Conservation (phyloP, 2,329 filamentous ascomycete species). For the Aphanocladium album region DNA sequence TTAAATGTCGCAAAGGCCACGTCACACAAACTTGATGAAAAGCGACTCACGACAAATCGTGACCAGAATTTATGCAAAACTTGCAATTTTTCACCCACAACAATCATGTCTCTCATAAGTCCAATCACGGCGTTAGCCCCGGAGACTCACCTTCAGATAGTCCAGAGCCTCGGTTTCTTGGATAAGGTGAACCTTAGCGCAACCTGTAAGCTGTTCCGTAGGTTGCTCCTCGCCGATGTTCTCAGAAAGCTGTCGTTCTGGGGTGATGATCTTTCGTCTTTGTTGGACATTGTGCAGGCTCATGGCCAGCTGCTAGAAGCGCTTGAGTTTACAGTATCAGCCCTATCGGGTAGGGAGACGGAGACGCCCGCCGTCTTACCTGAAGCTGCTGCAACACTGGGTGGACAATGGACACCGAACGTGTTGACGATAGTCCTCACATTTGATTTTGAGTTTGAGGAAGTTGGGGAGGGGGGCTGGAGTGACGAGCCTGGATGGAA, state of each 20-base stretch:
- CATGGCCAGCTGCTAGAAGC: not conserved
- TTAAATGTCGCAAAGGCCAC: not conserved
- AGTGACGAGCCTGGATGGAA: not conserved
- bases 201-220: not conserved
- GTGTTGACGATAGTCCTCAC: not conserved
- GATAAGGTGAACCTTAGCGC: not conserved
- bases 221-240: not conserved
- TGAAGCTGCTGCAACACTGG: not conserved
- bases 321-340: not conserved
- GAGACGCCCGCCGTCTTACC: not conserved
- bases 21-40: not conserved
- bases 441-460: not conserved
- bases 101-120: not conserved
- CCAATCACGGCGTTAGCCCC: not conserved
- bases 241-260: not conserved
- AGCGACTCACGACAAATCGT: not conserved
- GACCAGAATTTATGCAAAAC: not conserved
- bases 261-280: not conserved
- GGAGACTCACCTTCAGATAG: not conserved
- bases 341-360: not conserved
- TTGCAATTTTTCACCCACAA: not conserved
- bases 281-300: not conserved
- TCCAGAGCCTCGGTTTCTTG: not conserved
- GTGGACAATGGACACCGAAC: not conserved
- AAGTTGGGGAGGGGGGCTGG: not conserved